Base-by-base conservation (phyloP, 164 flowering plant genomes). In the Sedum album region DNA sequence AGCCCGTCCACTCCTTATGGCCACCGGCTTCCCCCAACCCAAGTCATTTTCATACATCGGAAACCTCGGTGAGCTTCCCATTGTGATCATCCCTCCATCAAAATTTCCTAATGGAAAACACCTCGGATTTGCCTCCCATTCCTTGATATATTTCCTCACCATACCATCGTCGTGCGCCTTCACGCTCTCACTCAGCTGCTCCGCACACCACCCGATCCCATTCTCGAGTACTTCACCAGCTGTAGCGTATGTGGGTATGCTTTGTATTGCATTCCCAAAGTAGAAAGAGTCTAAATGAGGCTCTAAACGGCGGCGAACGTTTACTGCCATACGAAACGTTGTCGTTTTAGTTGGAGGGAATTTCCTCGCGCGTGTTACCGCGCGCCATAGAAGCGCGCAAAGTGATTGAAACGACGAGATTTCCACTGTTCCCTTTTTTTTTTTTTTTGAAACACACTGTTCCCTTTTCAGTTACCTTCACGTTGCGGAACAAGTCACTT, bases 181-280 rank as follows among this genome's bases (percentile, higher is more conserved):
- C 71, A 91, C 96, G 72, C 42, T 82, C 31, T 36, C 13, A 68
- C 84, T 76, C 60, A 93, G 80, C 76, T 77, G 72, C 71, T 77
- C 81, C 5, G 97, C 96, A 71, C 83, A 75, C 95, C 95, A 88
- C 7, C 78, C 75, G 33, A 89, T 72, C 15, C 82, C 93, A 8
- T 66, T 48, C 0, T 73, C 67, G 28, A 81, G 4, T 1, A 93
- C 76, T 30, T 93, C 96, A 0, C 84, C 90, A 0, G 79, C 85
- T 0, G 77, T 1, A 9, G 86, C 91, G 57, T 77, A 72, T 0
- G 88, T 84, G 5, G 90, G 88, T 18, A 84, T 74, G 82, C 96
- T 89, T 70, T 91, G 97, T 25, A 86, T 84, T 38, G 85, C 86
- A 80, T 86, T 86, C 1, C 90, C 91, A 66, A 86, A 86, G 75